Conservation (phyloP, 257 asterid species). For the Solanum chiquidenum region DNA sequence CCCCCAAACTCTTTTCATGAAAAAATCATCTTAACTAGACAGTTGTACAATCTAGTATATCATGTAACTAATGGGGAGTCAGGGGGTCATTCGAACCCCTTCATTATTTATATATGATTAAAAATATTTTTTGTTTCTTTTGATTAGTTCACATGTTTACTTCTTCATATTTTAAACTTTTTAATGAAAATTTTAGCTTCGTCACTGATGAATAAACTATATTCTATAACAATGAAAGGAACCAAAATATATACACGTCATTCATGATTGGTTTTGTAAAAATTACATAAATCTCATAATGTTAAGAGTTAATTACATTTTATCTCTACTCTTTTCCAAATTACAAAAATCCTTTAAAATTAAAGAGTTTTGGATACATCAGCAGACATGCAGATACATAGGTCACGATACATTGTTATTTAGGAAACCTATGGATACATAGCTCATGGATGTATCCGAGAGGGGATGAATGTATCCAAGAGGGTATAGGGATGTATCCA, state of each 20-base stretch:
- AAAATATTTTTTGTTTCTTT: no score
- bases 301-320: neutral
- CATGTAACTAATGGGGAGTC: no score
- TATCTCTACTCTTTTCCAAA: neutral
- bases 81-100: no score
- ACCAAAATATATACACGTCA: neutral
- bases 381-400: neutral
- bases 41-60: neutral
- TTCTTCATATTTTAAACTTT: no score
- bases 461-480: neutral
- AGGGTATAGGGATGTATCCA: neutral
- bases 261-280: neutral
- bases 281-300: no score
- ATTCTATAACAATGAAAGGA: neutral
- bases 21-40: neutral
- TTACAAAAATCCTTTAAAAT: no score
- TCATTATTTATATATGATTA: neutral
- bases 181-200: neutral
- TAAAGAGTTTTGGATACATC: no score
- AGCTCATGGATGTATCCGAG: neutral
- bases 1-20: neutral
- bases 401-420: no score
- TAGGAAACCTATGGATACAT: no score
- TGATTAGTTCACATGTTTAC: neutral
- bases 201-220: neutral